A percentile compares a stretch with the other conserved stretches of the same genome.
Conservation (phyloP, 2,329 filamentous ascomycete species). For the Pestalotiopsis sp. region DNA sequence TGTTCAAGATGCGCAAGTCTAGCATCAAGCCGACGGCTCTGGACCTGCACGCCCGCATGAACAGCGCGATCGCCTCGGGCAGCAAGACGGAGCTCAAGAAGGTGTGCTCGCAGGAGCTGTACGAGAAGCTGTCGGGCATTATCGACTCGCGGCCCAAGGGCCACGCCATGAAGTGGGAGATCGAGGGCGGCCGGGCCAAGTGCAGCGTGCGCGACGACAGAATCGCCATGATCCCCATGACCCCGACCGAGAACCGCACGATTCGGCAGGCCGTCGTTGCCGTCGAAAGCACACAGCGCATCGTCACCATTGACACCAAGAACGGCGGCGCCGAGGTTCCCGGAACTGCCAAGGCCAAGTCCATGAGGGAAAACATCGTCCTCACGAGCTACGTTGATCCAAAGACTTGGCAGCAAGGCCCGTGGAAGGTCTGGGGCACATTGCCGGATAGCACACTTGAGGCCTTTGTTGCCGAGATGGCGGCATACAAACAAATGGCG, state of each 20-base stretch:
- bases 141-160: conserved; percentile 54
- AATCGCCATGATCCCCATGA: conserved; percentile 48
- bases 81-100: conserved; percentile 53
- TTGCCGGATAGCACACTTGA: conserved; percentile 56
- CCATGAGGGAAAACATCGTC: conserved; percentile 67
- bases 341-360: conserved; percentile 52
- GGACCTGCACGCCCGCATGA: conserved; percentile 63
- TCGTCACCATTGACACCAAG: conserved; percentile 43
- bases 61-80: conserved; percentile 62
- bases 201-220: conserved; percentile 57
- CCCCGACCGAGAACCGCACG: conserved; percentile 38
- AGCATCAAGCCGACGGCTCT: conserved; percentile 56
- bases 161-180: conserved; percentile 55
- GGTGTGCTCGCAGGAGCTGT: conserved; percentile 58
- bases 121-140: conserved; percentile 51
- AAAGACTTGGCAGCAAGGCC: conserved; percentile 47
- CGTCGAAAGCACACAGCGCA: conserved; percentile 59
- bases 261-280: conserved; percentile 65
- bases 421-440: conserved; percentile 71
- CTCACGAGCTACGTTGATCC: conserved; percentile 53
- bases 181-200: conserved; percentile 48
- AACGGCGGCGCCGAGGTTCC: conserved; percentile 42
- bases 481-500: conserved; percentile 3
- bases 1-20: conserved; percentile 45
- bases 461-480: conserved; percentile 32